Conservation (phyloP, 208 protist genomes). For the Leishmania guyanensis region DNA sequence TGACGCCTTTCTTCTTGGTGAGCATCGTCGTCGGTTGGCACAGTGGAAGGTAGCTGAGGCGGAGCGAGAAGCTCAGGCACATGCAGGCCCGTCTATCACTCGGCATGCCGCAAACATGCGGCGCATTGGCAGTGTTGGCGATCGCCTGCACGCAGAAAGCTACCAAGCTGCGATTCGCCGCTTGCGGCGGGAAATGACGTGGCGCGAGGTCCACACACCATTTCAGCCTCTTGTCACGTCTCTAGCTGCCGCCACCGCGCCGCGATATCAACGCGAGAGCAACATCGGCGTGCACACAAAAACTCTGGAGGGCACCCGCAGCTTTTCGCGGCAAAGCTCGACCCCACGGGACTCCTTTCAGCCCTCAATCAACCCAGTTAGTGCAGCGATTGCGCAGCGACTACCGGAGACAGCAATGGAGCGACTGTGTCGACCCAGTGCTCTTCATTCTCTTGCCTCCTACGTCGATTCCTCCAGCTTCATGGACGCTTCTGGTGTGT, state of each 20-base stretch:
- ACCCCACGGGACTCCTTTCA: slow-evolving; percentile 19
- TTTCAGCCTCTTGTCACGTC: slow-evolving; percentile 62
- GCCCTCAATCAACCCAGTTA: slow-evolving; percentile 73
- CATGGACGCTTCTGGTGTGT: not conserved
- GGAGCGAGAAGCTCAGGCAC: slow-evolving; percentile 13
- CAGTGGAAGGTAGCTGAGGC: slow-evolving; percentile 34
- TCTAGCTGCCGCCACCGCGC: slow-evolving; percentile 32
- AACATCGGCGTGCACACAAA: not conserved
- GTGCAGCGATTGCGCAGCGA: slow-evolving; percentile 60
- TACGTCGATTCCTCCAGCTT: slow-evolving; percentile 9
- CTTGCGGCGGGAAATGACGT: slow-evolving; percentile 35
- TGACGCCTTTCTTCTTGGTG: slow-evolving; percentile 24
- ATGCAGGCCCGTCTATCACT: slow-evolving; percentile 43
- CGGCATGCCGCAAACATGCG: slow-evolving; percentile 51
- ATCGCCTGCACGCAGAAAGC: slow-evolving; percentile 57
- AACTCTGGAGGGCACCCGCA: not conserved
- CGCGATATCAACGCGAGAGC: slow-evolving; percentile 27
- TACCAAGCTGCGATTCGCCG: slow-evolving; percentile 48
- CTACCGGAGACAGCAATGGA: slow-evolving; percentile 58
- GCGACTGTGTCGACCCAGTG: slow-evolving; percentile 37
- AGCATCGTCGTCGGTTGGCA: slow-evolving; percentile 21
- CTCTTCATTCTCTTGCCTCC: slow-evolving; percentile 28
- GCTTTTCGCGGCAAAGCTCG: not conserved
- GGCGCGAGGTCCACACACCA: slow-evolving; percentile 19
- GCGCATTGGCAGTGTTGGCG: slow-evolving; percentile 41